A percentile compares a stretch with the other conserved stretches of the same genome.
phyloP scores from a whole-genome alignment of 306 rosid species.

The Malus asiatica region DNA sequence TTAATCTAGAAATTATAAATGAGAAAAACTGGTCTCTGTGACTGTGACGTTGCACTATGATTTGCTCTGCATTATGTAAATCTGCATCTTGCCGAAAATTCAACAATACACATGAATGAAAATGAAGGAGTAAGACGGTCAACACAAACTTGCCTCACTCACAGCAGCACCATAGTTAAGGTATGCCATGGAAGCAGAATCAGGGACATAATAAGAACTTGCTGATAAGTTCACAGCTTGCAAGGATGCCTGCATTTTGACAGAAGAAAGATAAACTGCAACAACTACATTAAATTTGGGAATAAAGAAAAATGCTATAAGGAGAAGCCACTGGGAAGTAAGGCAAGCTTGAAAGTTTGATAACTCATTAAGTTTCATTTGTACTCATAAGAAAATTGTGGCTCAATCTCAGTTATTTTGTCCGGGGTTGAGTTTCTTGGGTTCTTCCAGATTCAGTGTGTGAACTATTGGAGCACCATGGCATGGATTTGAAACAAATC shows the following conservation, averaged over 20 bases:
- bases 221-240: conserved; percentile 67
- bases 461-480: background rate
- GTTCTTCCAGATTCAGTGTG: background rate
- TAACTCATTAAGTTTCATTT: no score
- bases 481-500: background rate
- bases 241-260: conserved; percentile 56
- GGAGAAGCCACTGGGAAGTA: background rate
- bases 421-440: background rate
- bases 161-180: conserved; percentile 83
- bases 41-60: background rate
- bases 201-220: conserved; percentile 50
- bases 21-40: background rate
- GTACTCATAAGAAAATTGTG: background rate
- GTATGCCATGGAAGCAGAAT: conserved; percentile 33
- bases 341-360: background rate
- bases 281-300: background rate
- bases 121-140: background rate
- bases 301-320: background rate
- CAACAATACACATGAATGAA: background rate
- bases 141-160: conserved; percentile 57
- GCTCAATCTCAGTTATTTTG: background rate
- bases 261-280: conserved; percentile 2
- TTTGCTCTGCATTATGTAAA: background rate
- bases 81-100: background rate
- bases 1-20: background rate